Conservation (phyloP, 73 alveolate genomes). For the Stentor roeselii region DNA sequence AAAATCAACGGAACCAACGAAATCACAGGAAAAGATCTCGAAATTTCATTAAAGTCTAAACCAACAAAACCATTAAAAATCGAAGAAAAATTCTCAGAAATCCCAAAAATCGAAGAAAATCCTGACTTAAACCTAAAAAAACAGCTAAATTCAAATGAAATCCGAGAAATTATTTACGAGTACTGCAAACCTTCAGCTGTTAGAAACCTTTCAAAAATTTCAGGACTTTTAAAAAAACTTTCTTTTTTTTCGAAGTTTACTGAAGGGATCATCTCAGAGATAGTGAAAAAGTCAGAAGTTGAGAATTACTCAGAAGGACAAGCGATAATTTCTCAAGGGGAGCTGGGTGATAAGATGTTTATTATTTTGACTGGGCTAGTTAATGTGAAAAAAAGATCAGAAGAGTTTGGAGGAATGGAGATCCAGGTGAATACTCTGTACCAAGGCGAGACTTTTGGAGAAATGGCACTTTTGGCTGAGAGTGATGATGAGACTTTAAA, state of each 20-base stretch:
- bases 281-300: not conserved
- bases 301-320: not conserved
- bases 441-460: slow-evolving; percentile 21
- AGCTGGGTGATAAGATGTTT: slow-evolving; percentile 7
- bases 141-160: not conserved
- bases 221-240: not conserved
- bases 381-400: not conserved
- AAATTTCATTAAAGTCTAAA: not conserved
- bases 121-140: not conserved
- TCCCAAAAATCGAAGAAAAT: not conserved
- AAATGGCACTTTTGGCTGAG: not conserved
- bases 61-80: not conserved
- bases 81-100: not conserved
- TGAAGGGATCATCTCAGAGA: not conserved
- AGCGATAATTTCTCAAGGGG: not conserved
- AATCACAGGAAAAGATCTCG: not conserved
- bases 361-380: not conserved
- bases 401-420: not conserved
- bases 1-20: not conserved
- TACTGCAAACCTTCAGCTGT: not conserved
- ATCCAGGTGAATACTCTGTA: not conserved
- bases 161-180: not conserved
- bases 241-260: slow-evolving; percentile 11
- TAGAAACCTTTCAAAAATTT: not conserved
- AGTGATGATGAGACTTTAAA: not conserved